Evolutionary conservation across 2,329 filamentous ascomycete species (phyloP), one percentile per base, ranked within the genome.

Genomic region (Leptographium galeiforme): DNA sequence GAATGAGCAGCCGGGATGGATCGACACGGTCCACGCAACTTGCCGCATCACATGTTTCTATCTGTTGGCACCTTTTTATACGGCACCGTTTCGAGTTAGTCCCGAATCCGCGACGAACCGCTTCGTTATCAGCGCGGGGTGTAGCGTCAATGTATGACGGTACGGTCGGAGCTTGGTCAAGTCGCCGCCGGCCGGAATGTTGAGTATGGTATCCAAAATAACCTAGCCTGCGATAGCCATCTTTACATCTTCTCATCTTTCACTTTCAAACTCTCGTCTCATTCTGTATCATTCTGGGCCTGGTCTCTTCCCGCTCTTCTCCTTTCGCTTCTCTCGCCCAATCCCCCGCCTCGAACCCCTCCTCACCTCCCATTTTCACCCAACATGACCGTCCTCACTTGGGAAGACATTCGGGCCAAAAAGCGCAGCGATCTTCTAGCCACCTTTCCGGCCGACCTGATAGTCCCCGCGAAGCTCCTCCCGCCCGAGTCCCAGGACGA

Each of bases 361-460:
- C 43, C 30, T 12, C 19, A 8, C 19, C 14, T 12, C 18, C 30
- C 43, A 47, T n/a, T 45, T 12, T 30, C 11, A n/a, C 30, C n/a
- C 38, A 43, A 1, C 33, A 44, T 48, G 34, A 46, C 50, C 13
- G 8, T n/a, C 39, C 13, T 12, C 10, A n/a, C 41, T 13, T 76
- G 73, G 73, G 66, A 75, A 59, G 59, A 64, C 6, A 63, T 71
- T 30, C 68, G 65, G 4, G 67, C 67, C n/a, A 63, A 64, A 52
- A 76, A 76, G 60, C 68, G 72, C 32, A 64, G 67, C 45, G 63
- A 67, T 7, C 66, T 76, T 7, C 58, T 57, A 7, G 63, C 66
- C 45, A 75, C 75, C 1, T 79, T 85, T 52, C 80, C 81, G 1
- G 53, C 67, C 1, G 74, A 82, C 61, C 84, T 78, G 74, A 69